These are phyloP conservation scores for Xerocomus minutiporus DNA, from an alignment of 1,284 basidiomycete species.

Conservation along the genomic window DNA sequence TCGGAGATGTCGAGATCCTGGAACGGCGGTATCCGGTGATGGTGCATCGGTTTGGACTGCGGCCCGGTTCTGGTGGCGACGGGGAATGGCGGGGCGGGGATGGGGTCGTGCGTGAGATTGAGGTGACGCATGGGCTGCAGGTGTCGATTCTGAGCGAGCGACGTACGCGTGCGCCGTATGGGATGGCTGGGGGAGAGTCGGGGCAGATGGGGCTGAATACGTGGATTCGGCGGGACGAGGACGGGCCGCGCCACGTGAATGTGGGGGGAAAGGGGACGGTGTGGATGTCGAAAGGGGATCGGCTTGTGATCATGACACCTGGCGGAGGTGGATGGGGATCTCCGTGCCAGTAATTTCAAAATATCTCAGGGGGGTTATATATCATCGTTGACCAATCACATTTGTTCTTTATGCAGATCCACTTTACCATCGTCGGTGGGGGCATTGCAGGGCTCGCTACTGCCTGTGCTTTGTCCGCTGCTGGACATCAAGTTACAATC, in stretches of 20 bases:
- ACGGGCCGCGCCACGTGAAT: slow-evolving; percentile 65
- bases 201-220: slow-evolving; percentile 80
- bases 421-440: slow-evolving; percentile 40
- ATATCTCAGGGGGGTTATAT: too few species aligned
- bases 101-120: slow-evolving; percentile 83
- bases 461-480: slow-evolving; percentile 40
- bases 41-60: slow-evolving; percentile 77
- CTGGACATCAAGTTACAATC: slow-evolving; percentile 41
- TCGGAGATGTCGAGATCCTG: slow-evolving; percentile 89
- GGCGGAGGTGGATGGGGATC: slow-evolving; percentile 90
- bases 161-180: slow-evolving; percentile 86
- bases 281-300: slow-evolving; percentile 82
- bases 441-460: slow-evolving; percentile 40
- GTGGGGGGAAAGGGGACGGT: slow-evolving; percentile 90
- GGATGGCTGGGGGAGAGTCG: slow-evolving; percentile 79
- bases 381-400: too few species aligned
- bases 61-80: slow-evolving; percentile 71
- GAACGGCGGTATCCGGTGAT: slow-evolving; percentile 89
- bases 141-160: slow-evolving; percentile 87
- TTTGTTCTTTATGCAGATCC: background rate
- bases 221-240: slow-evolving; percentile 71
- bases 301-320: slow-evolving; percentile 81
- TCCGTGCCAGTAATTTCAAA: too few species aligned
- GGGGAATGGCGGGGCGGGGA: slow-evolving; percentile 84
- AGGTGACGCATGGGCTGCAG: slow-evolving; percentile 83